Evolutionary conservation across 495 filamentous ascomycete genomes (phyloP).

Genomic region (Hypoxylon subgilvum): DNA sequence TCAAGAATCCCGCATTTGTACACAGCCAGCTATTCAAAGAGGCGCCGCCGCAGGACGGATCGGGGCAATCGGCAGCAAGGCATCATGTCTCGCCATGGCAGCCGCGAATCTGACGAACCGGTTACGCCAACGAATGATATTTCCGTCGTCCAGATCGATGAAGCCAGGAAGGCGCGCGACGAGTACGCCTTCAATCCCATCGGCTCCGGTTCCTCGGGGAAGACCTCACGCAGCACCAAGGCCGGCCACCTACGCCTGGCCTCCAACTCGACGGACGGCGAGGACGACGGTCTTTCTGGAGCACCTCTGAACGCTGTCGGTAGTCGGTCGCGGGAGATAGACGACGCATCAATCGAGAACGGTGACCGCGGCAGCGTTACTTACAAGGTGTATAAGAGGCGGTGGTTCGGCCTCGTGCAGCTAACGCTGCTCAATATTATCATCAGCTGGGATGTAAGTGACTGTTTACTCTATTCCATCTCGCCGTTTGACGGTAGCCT

Average conservation of each 20-base stretch:
- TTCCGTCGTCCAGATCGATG: constrained; percentile 11
- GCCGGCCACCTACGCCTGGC: constrained; percentile 27
- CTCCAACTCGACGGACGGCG: constrained; percentile 32
- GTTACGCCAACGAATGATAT: constrained; percentile 2
- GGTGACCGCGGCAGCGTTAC: constrained; percentile 23
- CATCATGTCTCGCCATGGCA: constrained; percentile 19
- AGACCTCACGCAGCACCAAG: constrained; percentile 31
- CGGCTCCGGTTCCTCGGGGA: constrained; percentile 19
- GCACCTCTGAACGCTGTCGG: not conserved
- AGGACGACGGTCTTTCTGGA: constrained; percentile 8
- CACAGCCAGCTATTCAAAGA: not conserved
- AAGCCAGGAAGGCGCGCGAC: constrained; percentile 25
- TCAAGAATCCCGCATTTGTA: not conserved
- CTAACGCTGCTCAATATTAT: constrained; percentile 89
- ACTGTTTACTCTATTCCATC: not conserved
- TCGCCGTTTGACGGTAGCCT: not conserved
- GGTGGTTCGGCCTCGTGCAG: constrained; percentile 87
- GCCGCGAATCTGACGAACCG: constrained; percentile 6
- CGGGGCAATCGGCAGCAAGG: not conserved
- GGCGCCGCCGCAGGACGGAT: constrained; percentile 17
- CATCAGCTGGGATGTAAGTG: constrained; percentile 90
- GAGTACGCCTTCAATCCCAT: constrained; percentile 28
- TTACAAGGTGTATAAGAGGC: constrained; percentile 84
- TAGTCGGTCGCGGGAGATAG: constrained; percentile 10
- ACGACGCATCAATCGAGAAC: constrained; percentile 19